These are phyloP conservation scores for Eleusine indica DNA, from an alignment of 176 grass and related monocot genomes.

Conservation along the genomic window DNA sequence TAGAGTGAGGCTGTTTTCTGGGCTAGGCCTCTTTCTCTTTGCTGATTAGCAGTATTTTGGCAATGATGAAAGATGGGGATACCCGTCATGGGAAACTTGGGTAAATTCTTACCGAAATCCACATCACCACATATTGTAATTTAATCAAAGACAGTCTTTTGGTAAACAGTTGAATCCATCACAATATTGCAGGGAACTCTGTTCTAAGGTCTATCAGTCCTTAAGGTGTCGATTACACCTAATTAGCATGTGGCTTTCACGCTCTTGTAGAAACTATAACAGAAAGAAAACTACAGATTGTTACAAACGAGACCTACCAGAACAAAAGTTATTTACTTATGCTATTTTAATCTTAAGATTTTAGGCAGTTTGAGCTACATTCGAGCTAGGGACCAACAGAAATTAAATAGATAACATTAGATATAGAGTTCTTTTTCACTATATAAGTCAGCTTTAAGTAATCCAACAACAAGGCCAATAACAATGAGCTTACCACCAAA, in stretches of 20 bases:
- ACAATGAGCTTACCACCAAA: conserved; percentile 66
- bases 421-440: not conserved
- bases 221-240: not conserved
- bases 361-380: conserved; percentile 1
- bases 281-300: not conserved
- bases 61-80: not conserved
- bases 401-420: not conserved
- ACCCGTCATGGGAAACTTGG: not conserved
- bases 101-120: not conserved
- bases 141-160: not conserved
- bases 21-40: not conserved
- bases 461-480: conserved; percentile 6
- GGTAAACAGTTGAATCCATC: not conserved
- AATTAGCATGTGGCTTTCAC: not conserved
- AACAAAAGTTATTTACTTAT: conserved; percentile 4
- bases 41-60: not conserved
- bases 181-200: not conserved
- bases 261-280: not conserved
- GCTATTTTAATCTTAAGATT: not conserved
- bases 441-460: not conserved
- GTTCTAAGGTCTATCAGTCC: not conserved
- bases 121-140: not conserved
- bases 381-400: not conserved
- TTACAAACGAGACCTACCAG: not conserved
- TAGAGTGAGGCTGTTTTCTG: not conserved